Evolutionary conservation across 176 grass and related monocot genomes (phyloP), one percentile per base, ranked within the genome.

Genomic region (Zoysia japonica): DNA sequence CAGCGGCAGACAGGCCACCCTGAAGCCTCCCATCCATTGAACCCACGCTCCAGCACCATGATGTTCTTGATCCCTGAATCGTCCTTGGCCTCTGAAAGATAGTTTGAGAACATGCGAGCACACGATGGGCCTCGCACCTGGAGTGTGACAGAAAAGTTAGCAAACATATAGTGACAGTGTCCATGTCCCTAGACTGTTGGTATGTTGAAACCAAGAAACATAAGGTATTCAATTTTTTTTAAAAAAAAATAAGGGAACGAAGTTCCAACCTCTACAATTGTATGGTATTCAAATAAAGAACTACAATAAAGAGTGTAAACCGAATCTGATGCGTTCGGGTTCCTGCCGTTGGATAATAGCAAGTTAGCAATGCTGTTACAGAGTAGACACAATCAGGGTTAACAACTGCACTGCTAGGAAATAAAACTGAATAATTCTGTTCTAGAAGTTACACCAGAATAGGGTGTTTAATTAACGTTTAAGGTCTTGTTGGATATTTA

Each of bases 111-210:
- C 82, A 84, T 79, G 59, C 40, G 45, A 16, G 94, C 94, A 75
- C 94, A 97, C 2, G 85, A 83, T n/a, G 94, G 94, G 19, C 89
- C 94, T 15, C 94, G 82, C 13, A 94, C 94, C 91, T 97, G 79
- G 16, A 50, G 72, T 20, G 44, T 70, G 9, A 46, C 0, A 83
- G 13, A 44, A 16, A 8, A 68, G 3, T 65, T 54, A 62, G 44
- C 47, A 48, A 74, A 55, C 37, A 71, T 43, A 39, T 20, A 69
- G 20, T 57, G 28, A 28, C 28, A 28, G 28, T 28, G 28, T 28
- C 28, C 28, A 28, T 28, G 6, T 7, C 72, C 13, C n/a, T 67
- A 69, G 15, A 49, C 8, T 45, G 47, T 0, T 53, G 10, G 17
- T 65, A 57, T 67, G 9, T 9, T 35, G 38, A 11, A 74, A 55